phyloP scores from a whole-genome alignment of 1,284 basidiomycete genomes.

The Puccinia triticina region DNA sequence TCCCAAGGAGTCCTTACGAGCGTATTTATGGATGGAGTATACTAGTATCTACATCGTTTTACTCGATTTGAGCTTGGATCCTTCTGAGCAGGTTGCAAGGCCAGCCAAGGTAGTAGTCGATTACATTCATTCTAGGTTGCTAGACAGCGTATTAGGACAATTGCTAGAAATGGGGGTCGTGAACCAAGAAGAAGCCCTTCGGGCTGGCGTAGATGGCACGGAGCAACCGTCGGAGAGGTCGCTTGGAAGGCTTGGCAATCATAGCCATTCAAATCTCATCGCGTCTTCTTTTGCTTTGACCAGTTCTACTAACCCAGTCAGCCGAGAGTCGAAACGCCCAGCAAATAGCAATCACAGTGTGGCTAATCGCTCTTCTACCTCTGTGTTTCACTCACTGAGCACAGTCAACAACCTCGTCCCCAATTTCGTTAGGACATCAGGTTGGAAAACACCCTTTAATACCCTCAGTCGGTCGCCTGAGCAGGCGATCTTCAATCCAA shows the following conservation, averaged over 20 bases:
- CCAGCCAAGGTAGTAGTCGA: conserved; percentile 59
- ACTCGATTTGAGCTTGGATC: conserved; percentile 59
- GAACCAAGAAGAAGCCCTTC: conserved; percentile 8
- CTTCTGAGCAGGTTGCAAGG: conserved; percentile 58
- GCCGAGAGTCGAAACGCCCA: background rate
- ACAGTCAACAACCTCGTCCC: conserved; percentile 49
- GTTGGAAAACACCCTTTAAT: conserved; percentile 49
- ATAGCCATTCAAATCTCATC: conserved; percentile 30
- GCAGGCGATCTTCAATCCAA: conserved; percentile 4
- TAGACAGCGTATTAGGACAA: conserved; percentile 52
- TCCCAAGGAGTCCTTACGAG: conserved; percentile 35
- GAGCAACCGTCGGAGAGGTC: background rate
- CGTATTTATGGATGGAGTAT: conserved; percentile 53
- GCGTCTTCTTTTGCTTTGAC: conserved; percentile 9
- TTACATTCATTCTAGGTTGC: conserved; percentile 57
- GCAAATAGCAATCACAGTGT: background rate
- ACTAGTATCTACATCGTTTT: conserved; percentile 58
- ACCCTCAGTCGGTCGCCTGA: conserved; percentile 43
- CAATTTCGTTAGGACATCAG: conserved; percentile 41
- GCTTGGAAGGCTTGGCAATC: conserved; percentile 8
- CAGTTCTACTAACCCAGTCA: background rate
- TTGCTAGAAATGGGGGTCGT: conserved; percentile 28
- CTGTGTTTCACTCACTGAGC: conserved; percentile 43
- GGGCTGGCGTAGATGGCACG: background rate
- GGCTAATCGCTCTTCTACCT: background rate